Percentiles rank a stretch among this genome's conserved stretches.
phyloP scores from a whole-genome alignment of 2,329 filamentous ascomycete species.

The Epicoccum nigrum region DNA sequence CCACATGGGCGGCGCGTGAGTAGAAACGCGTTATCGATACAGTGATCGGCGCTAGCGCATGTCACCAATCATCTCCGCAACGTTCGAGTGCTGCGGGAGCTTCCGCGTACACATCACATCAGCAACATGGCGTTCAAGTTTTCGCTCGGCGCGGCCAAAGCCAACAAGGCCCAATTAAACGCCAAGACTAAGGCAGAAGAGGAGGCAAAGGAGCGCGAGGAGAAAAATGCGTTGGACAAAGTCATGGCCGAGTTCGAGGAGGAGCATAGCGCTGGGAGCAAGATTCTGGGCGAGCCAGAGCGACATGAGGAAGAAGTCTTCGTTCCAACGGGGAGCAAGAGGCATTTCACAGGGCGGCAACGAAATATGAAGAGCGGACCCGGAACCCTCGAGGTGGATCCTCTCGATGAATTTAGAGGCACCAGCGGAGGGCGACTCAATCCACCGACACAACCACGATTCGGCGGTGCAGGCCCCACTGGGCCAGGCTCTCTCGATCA shows the following conservation, averaged over 20 bases:
- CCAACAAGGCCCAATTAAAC: slow-evolving; percentile 32
- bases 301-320: slow-evolving; percentile 30
- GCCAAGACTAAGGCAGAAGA: slow-evolving; percentile 40
- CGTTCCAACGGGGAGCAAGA: slow-evolving; percentile 37
- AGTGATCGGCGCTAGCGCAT: slow-evolving; percentile 15
- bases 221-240: slow-evolving; percentile 39
- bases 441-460: slow-evolving; percentile 24
- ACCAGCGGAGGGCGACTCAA: slow-evolving; percentile 21
- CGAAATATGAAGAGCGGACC: slow-evolving; percentile 43
- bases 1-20: too few species aligned
- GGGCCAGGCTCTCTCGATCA: slow-evolving; percentile 25
- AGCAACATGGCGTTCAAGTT: slow-evolving; percentile 39
- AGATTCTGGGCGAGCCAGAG: slow-evolving; percentile 32
- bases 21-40: slow-evolving; percentile 25
- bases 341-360: slow-evolving; percentile 39
- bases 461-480: slow-evolving; percentile 18
- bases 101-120: slow-evolving; percentile 9
- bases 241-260: slow-evolving; percentile 41
- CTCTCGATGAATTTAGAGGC: slow-evolving; percentile 29
- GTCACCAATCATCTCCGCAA: slow-evolving; percentile 7
- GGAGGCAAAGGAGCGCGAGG: slow-evolving; percentile 39
- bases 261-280: slow-evolving; percentile 35
- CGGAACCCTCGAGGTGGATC: slow-evolving; percentile 38
- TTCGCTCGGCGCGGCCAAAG: slow-evolving; percentile 34
- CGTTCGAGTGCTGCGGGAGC: slow-evolving; percentile 15